A percentile compares a stretch with the other conserved stretches of the same genome.
Evolutionary conservation across 441 rosid species (phyloP).

Genomic region (Croton setiger): DNA sequence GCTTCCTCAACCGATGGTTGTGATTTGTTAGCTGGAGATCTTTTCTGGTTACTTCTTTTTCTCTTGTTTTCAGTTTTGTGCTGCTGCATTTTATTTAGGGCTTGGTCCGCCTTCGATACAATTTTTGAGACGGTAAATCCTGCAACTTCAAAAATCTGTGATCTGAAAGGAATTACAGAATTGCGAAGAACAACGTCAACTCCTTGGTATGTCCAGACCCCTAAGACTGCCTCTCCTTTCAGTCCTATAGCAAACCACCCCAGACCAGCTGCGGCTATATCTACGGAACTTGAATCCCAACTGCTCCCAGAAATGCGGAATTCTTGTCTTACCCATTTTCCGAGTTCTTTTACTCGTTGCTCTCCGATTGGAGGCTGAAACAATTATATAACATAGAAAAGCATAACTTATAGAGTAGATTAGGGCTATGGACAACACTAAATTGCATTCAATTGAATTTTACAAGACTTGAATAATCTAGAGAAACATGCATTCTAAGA

Average conservation of each 20-base stretch:
- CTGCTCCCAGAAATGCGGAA: slow-evolving; percentile 55
- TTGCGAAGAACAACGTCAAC: slow-evolving; percentile 64
- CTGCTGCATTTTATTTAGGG: slow-evolving; percentile 38
- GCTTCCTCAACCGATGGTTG: not conserved
- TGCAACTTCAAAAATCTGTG: slow-evolving; percentile 63
- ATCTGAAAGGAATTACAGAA: slow-evolving; percentile 64
- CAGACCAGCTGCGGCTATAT: slow-evolving; percentile 79
- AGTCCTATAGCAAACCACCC: slow-evolving; percentile 91
- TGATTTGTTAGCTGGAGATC: slow-evolving; percentile 19
- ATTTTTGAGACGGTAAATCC: slow-evolving; percentile 88
- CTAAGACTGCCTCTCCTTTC: slow-evolving; percentile 69
- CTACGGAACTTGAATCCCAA: slow-evolving; percentile 82
- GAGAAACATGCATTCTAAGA: too few relatives aligned
- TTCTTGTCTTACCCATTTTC: slow-evolving; percentile 76
- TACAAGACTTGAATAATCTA: too few relatives aligned
- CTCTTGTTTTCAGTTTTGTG: slow-evolving; percentile 38
- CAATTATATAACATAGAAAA: slow-evolving; percentile 18
- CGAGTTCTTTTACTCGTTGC: slow-evolving; percentile 65
- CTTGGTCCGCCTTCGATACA: slow-evolving; percentile 77
- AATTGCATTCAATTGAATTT: too few relatives aligned
- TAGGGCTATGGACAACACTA: too few relatives aligned
- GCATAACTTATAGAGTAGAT: too few relatives aligned
- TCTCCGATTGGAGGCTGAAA: slow-evolving; percentile 84
- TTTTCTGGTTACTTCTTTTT: slow-evolving; percentile 28
- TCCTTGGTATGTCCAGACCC: slow-evolving; percentile 85